phyloP scores from a whole-genome alignment of 1,284 basidiomycete genomes.

The Papiliotrema terrestris region DNA sequence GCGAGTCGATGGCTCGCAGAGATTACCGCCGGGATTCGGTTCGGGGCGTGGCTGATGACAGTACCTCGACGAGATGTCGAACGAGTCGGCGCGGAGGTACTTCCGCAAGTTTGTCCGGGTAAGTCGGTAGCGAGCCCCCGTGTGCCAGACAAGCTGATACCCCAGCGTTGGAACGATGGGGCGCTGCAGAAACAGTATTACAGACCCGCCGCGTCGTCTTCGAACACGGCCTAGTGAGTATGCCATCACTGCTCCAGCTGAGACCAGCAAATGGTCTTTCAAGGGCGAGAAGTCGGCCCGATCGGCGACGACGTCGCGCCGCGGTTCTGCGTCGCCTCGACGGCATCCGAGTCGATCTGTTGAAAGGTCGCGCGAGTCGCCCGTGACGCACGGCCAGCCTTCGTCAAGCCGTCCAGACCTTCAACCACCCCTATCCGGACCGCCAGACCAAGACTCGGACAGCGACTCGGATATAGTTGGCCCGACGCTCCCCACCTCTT shows the following conservation, averaged over 20 bases:
- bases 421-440: conserved; percentile 1
- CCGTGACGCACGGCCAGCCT: too few relatives aligned
- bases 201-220: conserved; percentile 20
- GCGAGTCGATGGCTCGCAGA: conserved; percentile 14
- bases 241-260: neutral
- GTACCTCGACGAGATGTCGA: conserved; percentile 45
- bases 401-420: neutral
- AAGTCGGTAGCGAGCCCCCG: conserved; percentile 4
- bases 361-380: too few relatives aligned
- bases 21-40: too few relatives aligned
- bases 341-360: too few relatives aligned
- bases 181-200: conserved; percentile 37
- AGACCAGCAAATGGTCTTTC: conserved; percentile 40
- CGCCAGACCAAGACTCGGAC: conserved; percentile 10
- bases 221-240: conserved; percentile 36
- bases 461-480: conserved; percentile 4
- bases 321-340: too few relatives aligned
- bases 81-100: conserved; percentile 42
- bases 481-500: neutral
- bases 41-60: conserved; percentile 9
- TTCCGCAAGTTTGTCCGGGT: conserved; percentile 46
- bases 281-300: conserved; percentile 5
- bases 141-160: neutral
- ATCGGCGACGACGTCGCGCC: too few relatives aligned
- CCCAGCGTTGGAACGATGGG: conserved; percentile 46